Evolutionary conservation across 1,139 yeast species (phyloP).

Genomic region (Candida gigantensis): DNA sequence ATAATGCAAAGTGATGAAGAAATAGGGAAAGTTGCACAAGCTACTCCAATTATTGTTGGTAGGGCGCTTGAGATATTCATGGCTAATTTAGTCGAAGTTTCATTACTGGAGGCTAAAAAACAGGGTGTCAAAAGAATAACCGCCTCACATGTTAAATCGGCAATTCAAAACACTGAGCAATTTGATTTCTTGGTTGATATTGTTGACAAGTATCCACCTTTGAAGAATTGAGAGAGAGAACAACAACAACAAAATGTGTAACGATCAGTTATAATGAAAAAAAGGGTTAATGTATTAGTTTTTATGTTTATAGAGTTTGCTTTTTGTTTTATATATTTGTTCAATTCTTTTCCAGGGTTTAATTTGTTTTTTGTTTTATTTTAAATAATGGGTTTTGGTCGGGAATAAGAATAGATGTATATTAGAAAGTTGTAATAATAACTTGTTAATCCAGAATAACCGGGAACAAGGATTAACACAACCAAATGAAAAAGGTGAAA

Average conservation of each 20-base stretch:
- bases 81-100: constrained; percentile 84
- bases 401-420: background rate
- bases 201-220: constrained; percentile 58
- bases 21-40: constrained; percentile 97
- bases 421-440: background rate
- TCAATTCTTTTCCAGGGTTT: constrained; percentile 1
- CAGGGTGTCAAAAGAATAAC: constrained; percentile 80
- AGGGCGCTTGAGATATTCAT: constrained; percentile 90
- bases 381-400: background rate
- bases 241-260: constrained; percentile 1
- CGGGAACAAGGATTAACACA: too few relatives aligned
- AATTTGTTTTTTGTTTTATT: too few relatives aligned
- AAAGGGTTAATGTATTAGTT: background rate
- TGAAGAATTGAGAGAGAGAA: constrained; percentile 27
- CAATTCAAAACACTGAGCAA: constrained; percentile 83
- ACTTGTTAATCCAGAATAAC: too few relatives aligned
- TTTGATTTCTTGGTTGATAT: constrained; percentile 86
- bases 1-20: constrained; percentile 98
- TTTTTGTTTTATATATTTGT: background rate
- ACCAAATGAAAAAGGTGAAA: too few relatives aligned
- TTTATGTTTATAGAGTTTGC: background rate
- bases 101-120: constrained; percentile 74
- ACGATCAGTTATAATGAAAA: constrained; percentile 1
- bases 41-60: constrained; percentile 96
- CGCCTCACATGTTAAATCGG: constrained; percentile 80